Percentiles rank a stretch among this genome's conserved stretches.
Conservation (phyloP, 2,329 filamentous ascomycete genomes). For the Mollisiaceae sp. region DNA sequence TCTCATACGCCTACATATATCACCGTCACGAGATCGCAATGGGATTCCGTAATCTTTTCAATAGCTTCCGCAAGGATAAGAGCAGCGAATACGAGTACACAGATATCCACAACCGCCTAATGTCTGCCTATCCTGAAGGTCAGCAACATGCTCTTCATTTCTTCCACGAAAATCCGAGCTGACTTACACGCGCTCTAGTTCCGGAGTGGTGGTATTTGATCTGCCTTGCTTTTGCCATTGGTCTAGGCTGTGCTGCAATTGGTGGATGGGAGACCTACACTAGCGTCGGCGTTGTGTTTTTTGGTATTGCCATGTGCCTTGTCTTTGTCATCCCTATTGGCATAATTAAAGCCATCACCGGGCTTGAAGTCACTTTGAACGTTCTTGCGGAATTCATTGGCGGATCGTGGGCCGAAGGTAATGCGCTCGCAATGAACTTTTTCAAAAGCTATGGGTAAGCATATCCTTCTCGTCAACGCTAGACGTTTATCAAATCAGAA, state of each 20-base stretch:
- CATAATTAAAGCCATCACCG: conserved; percentile 51
- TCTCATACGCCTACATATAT: conserved; percentile 69
- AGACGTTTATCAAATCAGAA: background rate
- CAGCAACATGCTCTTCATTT: background rate
- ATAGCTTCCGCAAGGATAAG: conserved; percentile 50
- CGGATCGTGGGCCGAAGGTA: conserved; percentile 70
- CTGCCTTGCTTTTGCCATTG: conserved; percentile 50
- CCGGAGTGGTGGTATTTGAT: conserved; percentile 61
- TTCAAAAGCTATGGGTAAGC: conserved; percentile 71
- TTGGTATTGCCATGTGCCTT: conserved; percentile 40
- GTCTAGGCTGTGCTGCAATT: conserved; percentile 53
- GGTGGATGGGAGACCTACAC: conserved; percentile 57
- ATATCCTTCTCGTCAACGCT: background rate
- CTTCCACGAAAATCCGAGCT: background rate
- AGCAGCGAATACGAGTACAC: conserved; percentile 38
- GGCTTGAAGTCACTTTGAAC: conserved; percentile 61
- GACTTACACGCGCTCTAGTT: conserved; percentile 28
- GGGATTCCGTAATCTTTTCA: conserved; percentile 43
- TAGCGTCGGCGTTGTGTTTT: conserved; percentile 45
- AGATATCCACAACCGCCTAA: conserved; percentile 56
- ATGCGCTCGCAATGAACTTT: conserved; percentile 76
- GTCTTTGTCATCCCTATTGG: conserved; percentile 44
- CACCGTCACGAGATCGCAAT: conserved; percentile 69
- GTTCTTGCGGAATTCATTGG: conserved; percentile 74
- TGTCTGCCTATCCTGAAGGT: conserved; percentile 51